These are phyloP conservation scores for Aspergillus funiculosus DNA, from an alignment of 495 filamentous ascomycete species.

Conservation along the genomic window DNA sequence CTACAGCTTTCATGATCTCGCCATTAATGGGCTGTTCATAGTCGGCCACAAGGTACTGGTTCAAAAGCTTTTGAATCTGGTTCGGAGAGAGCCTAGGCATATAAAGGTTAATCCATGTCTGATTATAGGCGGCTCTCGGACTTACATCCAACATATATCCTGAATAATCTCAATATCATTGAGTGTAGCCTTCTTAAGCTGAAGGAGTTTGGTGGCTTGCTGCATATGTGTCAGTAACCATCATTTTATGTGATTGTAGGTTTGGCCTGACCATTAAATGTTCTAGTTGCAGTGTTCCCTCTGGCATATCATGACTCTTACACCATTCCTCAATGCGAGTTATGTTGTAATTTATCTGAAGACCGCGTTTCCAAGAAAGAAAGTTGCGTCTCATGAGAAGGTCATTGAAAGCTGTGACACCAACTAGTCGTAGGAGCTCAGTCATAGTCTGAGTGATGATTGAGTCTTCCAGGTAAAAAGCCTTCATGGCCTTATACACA, in stretches of 20 bases:
- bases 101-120: slow-evolving; percentile 4
- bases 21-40: slow-evolving; percentile 99
- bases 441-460: slow-evolving; percentile 95
- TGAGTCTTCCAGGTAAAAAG: slow-evolving; percentile 90
- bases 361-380: slow-evolving; percentile 96
- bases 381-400: slow-evolving; percentile 97
- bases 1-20: slow-evolving; percentile 99
- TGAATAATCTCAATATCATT: slow-evolving; percentile 99
- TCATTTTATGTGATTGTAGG: background rate
- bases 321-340: slow-evolving; percentile 99
- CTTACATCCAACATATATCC: slow-evolving; percentile 99
- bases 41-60: slow-evolving; percentile 97
- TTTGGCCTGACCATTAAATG: slow-evolving; percentile 76
- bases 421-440: slow-evolving; percentile 87
- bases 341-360: slow-evolving; percentile 99
- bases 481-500: slow-evolving; percentile 97
- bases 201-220: slow-evolving; percentile 98
- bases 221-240: slow-evolving; percentile 38
- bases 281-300: slow-evolving; percentile 94
- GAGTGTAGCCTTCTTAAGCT: slow-evolving; percentile 97
- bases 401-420: slow-evolving; percentile 98
- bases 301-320: slow-evolving; percentile 99
- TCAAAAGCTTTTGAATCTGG: slow-evolving; percentile 97
- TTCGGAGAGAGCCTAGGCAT: slow-evolving; percentile 80
- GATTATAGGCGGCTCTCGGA: background rate